These are phyloP conservation scores for Cercospora sp. DNA, from an alignment of 2,329 filamentous ascomycete genomes.

Conservation along the genomic window DNA sequence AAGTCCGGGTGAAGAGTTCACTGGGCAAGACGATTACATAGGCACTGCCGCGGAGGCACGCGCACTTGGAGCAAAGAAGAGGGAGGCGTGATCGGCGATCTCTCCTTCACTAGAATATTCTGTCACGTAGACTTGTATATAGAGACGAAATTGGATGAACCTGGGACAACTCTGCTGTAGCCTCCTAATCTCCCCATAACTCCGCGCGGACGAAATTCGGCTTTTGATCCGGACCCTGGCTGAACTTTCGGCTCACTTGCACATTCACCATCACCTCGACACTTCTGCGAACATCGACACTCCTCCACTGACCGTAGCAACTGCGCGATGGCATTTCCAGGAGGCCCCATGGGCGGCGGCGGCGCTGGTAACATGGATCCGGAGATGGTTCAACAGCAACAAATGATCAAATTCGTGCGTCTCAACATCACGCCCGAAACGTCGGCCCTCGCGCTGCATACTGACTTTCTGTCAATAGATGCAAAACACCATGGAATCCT, in stretches of 20 bases:
- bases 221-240: not conserved
- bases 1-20: conserved; percentile 31
- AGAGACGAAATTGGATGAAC: conserved; percentile 10
- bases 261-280: conserved; percentile 2
- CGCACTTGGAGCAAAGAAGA: conserved; percentile 23
- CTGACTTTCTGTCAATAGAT: conserved; percentile 55
- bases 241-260: conserved; percentile 13
- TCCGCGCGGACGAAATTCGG: conserved; percentile 12
- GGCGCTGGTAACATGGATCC: conserved; percentile 30
- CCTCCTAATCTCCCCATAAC: not conserved
- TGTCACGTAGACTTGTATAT: conserved; percentile 3
- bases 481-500: conserved; percentile 85
- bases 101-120: not conserved
- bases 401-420: conserved; percentile 51
- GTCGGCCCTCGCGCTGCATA: not conserved
- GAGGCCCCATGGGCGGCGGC: conserved; percentile 16
- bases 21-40: conserved; percentile 31
- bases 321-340: conserved; percentile 26
- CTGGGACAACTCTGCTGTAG: not conserved
- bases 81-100: conserved; percentile 12
- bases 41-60: conserved; percentile 31
- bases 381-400: conserved; percentile 46
- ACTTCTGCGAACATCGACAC: not conserved
- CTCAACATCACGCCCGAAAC: not conserved
- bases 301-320: not conserved